Evolutionary conservation across 768 basidiomycete genomes (phyloP), one percentile per base, ranked within the genome.

Genomic region (Kwoniella sp.): DNA sequence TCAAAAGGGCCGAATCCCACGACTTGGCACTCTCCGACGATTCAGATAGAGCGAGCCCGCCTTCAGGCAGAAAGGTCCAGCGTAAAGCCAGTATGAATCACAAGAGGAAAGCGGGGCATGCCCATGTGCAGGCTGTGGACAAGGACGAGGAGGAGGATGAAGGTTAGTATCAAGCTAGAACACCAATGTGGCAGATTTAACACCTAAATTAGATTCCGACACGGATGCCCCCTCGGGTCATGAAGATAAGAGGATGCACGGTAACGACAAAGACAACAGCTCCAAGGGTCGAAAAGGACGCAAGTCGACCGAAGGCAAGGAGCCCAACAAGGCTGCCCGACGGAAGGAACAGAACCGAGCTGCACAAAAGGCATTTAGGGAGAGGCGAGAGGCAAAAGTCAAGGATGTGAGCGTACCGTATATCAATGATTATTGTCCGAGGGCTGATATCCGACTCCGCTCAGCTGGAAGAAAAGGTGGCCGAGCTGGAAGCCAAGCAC

Each of bases 281-380:
- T 50, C 55, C 6, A 56, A 57, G 26, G 59, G 64, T 9, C 56
- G 68, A 5, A 70, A 70, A 55, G 64, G 65, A 9, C 48, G 56
- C 17, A 61, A 26, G 9, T 33, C 31, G n/a, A 48, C 39, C 25
- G n/a, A 20, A 19, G 52, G 45, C n/a, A 61, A 64, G 47, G 60
- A 64, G 32, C 29, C 53, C 5, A 54, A 49, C 28, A 66, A 70
- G 50, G 68, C 68, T 20, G 62, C 59, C 17, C 92, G 93, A 70
- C 84, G 93, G 57, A 98, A 98, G 77, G 88, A 96, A 64, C 93
- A 98, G 76, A 99, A 99, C 65, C 80, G 93, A 49, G 90, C 91
- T 3, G 93, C 93, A 6, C 95, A 99, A 75, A 84, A 93, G 46
- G 93, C 93, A 1, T 99, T 99, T 78, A 79, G 93, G 49, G 95